A percentile compares a stretch with the other conserved stretches of the same genome.
Evolutionary conservation across 2,329 filamentous ascomycete species (phyloP).

Genomic region (Keithomyces neogunnii): DNA sequence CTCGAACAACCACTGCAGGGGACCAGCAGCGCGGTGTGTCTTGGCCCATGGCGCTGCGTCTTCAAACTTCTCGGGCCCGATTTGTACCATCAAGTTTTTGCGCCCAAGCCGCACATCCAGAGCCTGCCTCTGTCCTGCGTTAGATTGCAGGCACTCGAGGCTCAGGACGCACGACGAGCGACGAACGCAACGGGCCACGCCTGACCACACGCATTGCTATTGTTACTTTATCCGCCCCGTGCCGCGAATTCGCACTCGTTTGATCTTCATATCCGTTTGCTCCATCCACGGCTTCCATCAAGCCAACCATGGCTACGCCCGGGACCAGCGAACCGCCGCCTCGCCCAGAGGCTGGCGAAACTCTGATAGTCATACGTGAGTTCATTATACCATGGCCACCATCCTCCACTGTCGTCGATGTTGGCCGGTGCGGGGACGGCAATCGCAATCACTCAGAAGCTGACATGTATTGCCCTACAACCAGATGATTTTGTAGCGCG

Average conservation of each 20-base stretch:
- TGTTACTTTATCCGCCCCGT: no score
- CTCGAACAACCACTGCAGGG: no score
- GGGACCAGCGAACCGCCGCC: conserved; percentile 24
- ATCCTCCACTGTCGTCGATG: background rate
- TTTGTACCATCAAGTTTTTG: background rate
- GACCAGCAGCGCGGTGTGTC: background rate
- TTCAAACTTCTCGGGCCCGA: background rate
- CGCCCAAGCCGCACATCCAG: background rate
- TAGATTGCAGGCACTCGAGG: no score
- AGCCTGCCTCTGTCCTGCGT: no score
- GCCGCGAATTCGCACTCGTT: background rate
- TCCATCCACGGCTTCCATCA: conserved; percentile 6
- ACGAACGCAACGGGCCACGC: no score
- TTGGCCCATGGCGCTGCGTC: background rate
- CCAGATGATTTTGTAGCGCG: conserved; percentile 86
- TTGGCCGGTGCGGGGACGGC: background rate
- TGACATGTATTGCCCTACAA: conserved; percentile 5
- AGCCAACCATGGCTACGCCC: conserved; percentile 34
- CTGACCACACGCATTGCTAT: no score
- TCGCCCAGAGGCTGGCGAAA: conserved; percentile 56
- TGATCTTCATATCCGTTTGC: background rate
- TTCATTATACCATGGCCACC: conserved; percentile 7
- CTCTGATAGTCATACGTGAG: conserved; percentile 65
- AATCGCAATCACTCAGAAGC: background rate
- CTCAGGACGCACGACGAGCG: no score